Conservation (phyloP, 108 stramenopile species). For the Fragilaria radians region DNA sequence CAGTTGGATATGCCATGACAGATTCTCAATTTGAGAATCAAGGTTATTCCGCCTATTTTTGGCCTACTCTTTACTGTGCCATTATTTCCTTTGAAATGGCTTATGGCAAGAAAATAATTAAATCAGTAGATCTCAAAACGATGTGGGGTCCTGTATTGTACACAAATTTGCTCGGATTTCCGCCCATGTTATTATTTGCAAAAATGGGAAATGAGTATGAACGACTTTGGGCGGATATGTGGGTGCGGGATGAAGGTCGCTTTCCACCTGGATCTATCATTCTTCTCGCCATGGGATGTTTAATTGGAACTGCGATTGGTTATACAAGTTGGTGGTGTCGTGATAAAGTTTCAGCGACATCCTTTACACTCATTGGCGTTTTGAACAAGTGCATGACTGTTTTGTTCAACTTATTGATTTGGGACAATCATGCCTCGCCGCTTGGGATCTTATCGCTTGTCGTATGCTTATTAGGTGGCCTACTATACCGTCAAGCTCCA, state of each 20-base stretch:
- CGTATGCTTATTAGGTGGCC: slow-evolving; percentile 80
- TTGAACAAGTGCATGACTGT: slow-evolving; percentile 90
- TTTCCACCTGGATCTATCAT: slow-evolving; percentile 32
- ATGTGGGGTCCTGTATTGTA: slow-evolving; percentile 83
- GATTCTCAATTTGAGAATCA: slow-evolving; percentile 59
- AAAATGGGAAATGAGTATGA: slow-evolving; percentile 54
- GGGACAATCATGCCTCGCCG: slow-evolving; percentile 88
- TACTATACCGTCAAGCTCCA: slow-evolving; percentile 82
- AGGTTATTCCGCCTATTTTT: slow-evolving; percentile 37
- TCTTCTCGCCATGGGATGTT: slow-evolving; percentile 53
- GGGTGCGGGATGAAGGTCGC: slow-evolving; percentile 10
- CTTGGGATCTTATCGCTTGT: slow-evolving; percentile 64
- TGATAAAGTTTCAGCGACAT: slow-evolving; percentile 67
- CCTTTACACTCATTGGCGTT: slow-evolving; percentile 81
- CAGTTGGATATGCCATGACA: slow-evolving; percentile 69
- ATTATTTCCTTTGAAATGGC: slow-evolving; percentile 85
- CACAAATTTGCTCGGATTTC: slow-evolving; percentile 78
- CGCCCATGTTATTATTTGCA: slow-evolving; percentile 78
- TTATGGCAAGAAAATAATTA: slow-evolving; percentile 82
- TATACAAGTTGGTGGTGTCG: slow-evolving; percentile 88
- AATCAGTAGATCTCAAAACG: slow-evolving; percentile 68
- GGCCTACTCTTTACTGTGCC: slow-evolving; percentile 62
- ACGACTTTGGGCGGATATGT: slow-evolving; percentile 30
- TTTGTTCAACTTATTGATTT: slow-evolving; percentile 70
- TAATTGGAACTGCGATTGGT: slow-evolving; percentile 85